These are phyloP conservation scores for Paxillus ammoniavirescens DNA, from an alignment of 768 basidiomycete species.

Conservation along the genomic window DNA sequence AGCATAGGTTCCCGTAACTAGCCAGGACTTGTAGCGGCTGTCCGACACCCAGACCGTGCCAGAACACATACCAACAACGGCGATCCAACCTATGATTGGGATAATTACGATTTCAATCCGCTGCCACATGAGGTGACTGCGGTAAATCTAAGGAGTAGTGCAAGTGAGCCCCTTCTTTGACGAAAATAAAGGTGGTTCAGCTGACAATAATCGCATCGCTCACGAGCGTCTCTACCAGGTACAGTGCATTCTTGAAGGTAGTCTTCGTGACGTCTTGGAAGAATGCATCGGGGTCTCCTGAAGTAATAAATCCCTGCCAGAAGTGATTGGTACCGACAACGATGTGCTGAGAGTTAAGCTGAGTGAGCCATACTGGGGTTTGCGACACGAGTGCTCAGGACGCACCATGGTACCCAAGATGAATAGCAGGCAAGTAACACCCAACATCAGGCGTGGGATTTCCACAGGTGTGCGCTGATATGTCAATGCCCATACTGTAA, in stretches of 20 bases:
- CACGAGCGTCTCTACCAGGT: constrained; percentile 8
- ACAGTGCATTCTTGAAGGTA: constrained; percentile 4
- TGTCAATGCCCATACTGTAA: too few species aligned
- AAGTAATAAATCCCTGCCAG: too few species aligned
- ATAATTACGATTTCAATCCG: too few species aligned
- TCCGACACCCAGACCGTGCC: neutral
- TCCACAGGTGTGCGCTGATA: too few species aligned
- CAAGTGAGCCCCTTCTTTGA: neutral
- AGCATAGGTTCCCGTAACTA: constrained; percentile 1
- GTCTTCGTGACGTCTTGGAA: too few species aligned
- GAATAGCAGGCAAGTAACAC: too few species aligned
- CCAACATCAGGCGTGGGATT: too few species aligned
- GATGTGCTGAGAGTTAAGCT: constrained; percentile 1
- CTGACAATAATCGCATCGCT: constrained; percentile 17
- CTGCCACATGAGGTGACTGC: too few species aligned
- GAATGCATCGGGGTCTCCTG: too few species aligned
- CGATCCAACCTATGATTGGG: too few species aligned
- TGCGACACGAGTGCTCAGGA: neutral
- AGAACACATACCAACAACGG: too few species aligned
- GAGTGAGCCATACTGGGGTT: neutral
- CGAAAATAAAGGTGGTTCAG: neutral
- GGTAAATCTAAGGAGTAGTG: neutral
- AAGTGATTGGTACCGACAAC: neutral
- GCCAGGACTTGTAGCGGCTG: neutral
- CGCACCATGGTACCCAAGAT: neutral